Conservation (phyloP, 306 rosid genomes). For the Mucuna pruriens region DNA sequence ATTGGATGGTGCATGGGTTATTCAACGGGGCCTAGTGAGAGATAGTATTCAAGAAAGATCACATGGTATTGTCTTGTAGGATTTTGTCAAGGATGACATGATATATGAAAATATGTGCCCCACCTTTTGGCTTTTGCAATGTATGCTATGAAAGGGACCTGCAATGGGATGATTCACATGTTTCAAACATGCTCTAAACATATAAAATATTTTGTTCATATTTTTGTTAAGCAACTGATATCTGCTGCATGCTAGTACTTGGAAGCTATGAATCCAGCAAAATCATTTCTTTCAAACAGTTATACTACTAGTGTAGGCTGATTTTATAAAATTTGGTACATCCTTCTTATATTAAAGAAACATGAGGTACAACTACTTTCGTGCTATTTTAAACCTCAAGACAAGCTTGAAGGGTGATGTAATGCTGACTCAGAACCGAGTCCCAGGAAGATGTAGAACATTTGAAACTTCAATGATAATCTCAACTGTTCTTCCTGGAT, state of each 20-base stretch:
- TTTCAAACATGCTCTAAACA: conserved; percentile 13
- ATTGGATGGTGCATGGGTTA: conserved; percentile 11
- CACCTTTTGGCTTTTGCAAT: neutral
- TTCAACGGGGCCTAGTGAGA: neutral
- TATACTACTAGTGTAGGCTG: no score
- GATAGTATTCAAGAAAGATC: conserved; percentile 25
- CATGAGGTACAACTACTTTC: no score
- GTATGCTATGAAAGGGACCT: neutral
- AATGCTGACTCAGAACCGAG: no score
- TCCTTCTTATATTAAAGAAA: neutral
- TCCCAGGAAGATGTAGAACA: no score
- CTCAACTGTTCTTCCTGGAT: no score
- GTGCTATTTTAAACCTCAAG: no score
- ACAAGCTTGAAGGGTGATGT: no score
- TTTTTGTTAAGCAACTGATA: neutral
- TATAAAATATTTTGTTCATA: conserved; percentile 2
- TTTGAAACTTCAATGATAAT: no score
- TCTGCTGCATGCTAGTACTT: neutral
- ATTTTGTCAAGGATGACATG: neutral
- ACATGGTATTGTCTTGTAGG: conserved; percentile 26
- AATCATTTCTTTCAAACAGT: neutral
- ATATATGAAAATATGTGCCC: neutral
- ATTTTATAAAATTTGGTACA: neutral
- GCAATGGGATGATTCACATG: neutral
- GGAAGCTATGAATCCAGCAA: neutral